These are phyloP conservation scores for Rusavskia elegans DNA, from an alignment of 495 filamentous ascomycete species.

Conservation along the genomic window DNA sequence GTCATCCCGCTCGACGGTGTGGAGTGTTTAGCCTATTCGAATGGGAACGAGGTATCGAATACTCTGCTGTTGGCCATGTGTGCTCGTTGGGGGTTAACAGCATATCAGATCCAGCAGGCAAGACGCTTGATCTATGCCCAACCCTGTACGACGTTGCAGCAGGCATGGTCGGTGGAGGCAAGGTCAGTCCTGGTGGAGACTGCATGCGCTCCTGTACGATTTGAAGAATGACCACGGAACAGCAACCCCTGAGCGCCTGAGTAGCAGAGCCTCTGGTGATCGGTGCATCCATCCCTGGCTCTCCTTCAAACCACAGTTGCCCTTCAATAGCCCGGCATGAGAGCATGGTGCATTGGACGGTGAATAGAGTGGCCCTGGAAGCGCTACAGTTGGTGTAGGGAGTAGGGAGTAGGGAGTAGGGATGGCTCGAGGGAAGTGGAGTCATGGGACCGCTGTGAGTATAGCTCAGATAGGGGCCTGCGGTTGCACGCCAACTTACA, in stretches of 20 bases:
- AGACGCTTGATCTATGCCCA: neutral
- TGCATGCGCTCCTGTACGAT: neutral
- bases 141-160: conserved; percentile 1
- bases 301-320: conserved; percentile 29
- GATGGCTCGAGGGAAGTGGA: neutral
- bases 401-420: neutral
- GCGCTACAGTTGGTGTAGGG: neutral
- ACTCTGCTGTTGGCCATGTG: neutral
- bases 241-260: neutral
- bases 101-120: neutral
- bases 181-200: neutral
- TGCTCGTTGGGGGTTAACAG: too few relatives aligned
- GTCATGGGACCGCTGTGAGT: neutral
- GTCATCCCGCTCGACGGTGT: neutral
- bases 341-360: neutral
- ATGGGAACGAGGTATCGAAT: neutral
- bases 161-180: neutral
- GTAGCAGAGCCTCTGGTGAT: neutral
- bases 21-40: neutral
- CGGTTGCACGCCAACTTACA: too few relatives aligned
- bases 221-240: neutral
- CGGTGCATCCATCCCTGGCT: neutral
- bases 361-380: neutral
- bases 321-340: neutral
- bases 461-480: too few relatives aligned